Percentiles rank a stretch among this genome's conserved stretches.
These are phyloP conservation scores for Apophysomyces trapeziformis DNA, from an alignment of 371 early-diverging fungal species.

Conservation along the genomic window DNA sequence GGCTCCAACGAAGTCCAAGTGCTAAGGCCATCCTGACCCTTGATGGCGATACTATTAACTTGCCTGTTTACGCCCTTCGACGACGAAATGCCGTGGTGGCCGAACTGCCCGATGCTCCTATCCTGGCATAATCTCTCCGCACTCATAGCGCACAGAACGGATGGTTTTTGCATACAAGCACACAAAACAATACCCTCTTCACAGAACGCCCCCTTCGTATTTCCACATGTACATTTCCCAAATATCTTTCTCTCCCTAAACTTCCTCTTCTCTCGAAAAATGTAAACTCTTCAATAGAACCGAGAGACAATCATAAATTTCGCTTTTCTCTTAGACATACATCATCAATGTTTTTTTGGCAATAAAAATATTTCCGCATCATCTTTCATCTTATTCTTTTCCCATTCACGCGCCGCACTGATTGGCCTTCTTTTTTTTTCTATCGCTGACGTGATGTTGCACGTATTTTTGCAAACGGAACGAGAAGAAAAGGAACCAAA, in stretches of 20 bases:
- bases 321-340: too few relatives aligned
- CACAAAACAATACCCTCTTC: not conserved
- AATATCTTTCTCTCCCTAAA: too few relatives aligned
- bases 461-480: not conserved
- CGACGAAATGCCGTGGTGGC: conserved; percentile 53
- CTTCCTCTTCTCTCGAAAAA: too few relatives aligned
- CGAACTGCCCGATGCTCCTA: conserved; percentile 47
- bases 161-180: not conserved
- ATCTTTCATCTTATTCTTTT: too few relatives aligned
- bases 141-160: not conserved
- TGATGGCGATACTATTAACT: conserved; percentile 38
- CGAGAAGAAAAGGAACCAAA: not conserved
- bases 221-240: too few relatives aligned
- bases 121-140: not conserved
- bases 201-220: not conserved
- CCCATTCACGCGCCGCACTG: too few relatives aligned
- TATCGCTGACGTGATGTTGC: conserved; percentile 9
- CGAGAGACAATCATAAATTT: too few relatives aligned
- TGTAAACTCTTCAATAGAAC: too few relatives aligned
- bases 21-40: conserved; percentile 42
- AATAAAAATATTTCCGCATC: too few relatives aligned
- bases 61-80: conserved; percentile 48
- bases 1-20: conserved; percentile 45
- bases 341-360: too few relatives aligned
- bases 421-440: not conserved